Evolutionary conservation across 2,329 filamentous ascomycete genomes (phyloP).

Genomic region (Xylaria arbuscula): DNA sequence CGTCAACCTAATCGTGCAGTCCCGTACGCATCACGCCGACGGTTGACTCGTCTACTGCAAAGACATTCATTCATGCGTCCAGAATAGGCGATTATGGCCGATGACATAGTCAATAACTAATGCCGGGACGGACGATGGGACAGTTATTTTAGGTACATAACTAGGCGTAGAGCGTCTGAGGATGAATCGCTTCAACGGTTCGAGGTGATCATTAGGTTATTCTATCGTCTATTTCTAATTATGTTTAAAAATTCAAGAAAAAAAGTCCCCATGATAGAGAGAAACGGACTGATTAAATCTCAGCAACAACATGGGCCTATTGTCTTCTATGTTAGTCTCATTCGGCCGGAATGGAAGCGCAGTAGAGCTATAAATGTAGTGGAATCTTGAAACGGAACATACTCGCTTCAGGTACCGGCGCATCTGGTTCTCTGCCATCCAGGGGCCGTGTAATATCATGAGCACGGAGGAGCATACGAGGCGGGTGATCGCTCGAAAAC

Average conservation of each 20-base stretch:
- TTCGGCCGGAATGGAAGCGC: no score
- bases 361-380: not conserved
- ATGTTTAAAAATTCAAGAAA: not conserved
- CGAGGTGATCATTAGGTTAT: not conserved
- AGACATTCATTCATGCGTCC: not conserved
- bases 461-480: not conserved
- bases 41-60: not conserved
- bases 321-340: no score
- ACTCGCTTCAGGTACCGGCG: no score
- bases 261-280: no score
- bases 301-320: no score
- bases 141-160: not conserved
- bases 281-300: no score
- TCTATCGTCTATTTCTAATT: constrained; percentile 1
- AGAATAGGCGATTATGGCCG: not conserved
- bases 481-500: not conserved
- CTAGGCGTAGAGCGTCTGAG: not conserved
- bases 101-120: not conserved
- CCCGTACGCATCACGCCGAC: not conserved
- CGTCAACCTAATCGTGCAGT: no score
- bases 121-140: not conserved
- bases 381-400: no score
- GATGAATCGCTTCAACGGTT: no score
- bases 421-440: no score
- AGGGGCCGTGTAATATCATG: not conserved